Percentiles rank a stretch among this genome's conserved stretches.
Evolutionary conservation across 768 basidiomycete genomes (phyloP).

Genomic region (Boletus vinaceobasis): DNA sequence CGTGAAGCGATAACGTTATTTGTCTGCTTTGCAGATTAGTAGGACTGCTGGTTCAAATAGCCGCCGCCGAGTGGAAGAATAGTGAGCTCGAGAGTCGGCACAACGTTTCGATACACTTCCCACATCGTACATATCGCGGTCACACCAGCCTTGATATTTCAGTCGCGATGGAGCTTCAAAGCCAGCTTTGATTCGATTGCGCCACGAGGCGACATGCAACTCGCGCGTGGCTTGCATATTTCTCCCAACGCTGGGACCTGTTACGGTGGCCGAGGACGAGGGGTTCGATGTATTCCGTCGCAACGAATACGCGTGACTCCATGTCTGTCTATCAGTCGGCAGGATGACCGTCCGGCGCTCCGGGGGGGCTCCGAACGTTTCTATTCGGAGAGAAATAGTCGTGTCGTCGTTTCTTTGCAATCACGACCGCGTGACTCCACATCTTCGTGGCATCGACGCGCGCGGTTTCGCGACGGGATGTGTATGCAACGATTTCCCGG

Average conservation of each 20-base stretch:
- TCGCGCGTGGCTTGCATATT: background rate
- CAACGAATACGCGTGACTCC: background rate
- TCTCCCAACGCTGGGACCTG: background rate
- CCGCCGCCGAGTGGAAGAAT: too few species aligned
- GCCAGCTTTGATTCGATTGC: background rate
- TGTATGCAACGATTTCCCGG: background rate
- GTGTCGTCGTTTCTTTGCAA: background rate
- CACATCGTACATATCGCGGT: background rate
- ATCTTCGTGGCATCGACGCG: background rate
- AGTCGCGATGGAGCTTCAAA: background rate
- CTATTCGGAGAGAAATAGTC: background rate
- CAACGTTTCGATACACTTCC: background rate
- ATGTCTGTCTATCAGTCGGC: background rate
- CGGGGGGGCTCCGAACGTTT: background rate
- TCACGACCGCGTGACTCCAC: background rate
- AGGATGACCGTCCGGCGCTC: background rate
- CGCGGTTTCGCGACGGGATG: background rate
- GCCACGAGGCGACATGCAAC: background rate
- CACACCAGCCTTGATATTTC: background rate
- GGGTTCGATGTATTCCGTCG: background rate
- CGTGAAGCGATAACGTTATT: too few species aligned
- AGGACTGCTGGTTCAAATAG: too few species aligned
- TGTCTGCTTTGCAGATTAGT: too few species aligned
- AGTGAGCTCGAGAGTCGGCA: too few species aligned
- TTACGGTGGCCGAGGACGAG: background rate